Evolutionary conservation across 306 rosid genomes (phyloP).

Genomic region (Fragaria ananassa): DNA sequence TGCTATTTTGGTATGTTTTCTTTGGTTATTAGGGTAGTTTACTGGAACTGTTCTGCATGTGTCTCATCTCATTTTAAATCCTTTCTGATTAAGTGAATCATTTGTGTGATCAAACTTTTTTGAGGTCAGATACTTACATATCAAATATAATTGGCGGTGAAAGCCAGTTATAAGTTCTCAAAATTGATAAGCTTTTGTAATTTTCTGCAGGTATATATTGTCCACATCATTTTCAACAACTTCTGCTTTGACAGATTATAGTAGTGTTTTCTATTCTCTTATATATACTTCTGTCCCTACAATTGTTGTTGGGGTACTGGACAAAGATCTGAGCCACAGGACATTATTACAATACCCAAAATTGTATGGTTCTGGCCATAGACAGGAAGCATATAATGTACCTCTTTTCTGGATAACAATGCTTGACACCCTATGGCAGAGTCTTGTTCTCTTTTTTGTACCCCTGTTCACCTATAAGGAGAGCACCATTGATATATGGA

Average conservation of each 20-base stretch:
- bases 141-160: background rate
- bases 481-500: conserved; percentile 86
- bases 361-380: conserved; percentile 80
- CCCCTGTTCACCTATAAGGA: conserved; percentile 78
- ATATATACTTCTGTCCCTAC: conserved; percentile 93
- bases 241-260: conserved; percentile 96
- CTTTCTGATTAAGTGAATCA: background rate
- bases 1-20: conserved; percentile 84
- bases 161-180: background rate
- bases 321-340: conserved; percentile 78
- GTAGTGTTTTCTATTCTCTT: conserved; percentile 94
- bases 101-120: background rate
- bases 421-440: conserved; percentile 98
- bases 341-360: conserved; percentile 73
- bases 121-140: background rate
- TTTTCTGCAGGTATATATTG: conserved; percentile 67
- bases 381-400: conserved; percentile 86
- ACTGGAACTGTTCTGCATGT: background rate
- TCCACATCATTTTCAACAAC: conserved; percentile 88
- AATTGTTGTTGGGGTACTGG: conserved; percentile 86
- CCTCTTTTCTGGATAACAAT: conserved; percentile 87
- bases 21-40: background rate
- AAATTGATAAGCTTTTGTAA: conserved; percentile 15
- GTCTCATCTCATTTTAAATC: background rate
- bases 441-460: conserved; percentile 78